Base-by-base conservation (phyloP, 108 stramenopile genomes). In the Pseudonitzschia multiseries region DNA sequence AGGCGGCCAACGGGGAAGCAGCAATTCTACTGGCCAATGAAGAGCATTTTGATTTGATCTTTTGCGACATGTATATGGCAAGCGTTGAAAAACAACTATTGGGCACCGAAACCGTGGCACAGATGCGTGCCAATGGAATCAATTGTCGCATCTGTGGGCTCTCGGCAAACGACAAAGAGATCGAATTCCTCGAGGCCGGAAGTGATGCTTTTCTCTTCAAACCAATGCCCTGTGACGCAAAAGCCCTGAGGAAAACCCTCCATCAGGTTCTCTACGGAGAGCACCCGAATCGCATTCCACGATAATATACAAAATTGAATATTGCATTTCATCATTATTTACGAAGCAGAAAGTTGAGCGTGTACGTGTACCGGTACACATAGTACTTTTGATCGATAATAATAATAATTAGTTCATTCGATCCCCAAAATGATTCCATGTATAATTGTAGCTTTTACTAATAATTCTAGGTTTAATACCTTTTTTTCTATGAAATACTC, bases 41-140 rank as follows among this genome's bases (percentile, higher is more conserved):
- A 54, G 75, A 83, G 21, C 42, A 67, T 2, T 85, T 81, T 63
- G 84, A 81, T 66, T 44, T 85, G 21, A 81, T 85, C 6, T 79
- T 85, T 44, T 48, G 74, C 22, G 84, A 85, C 67, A 76, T 77
- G 72, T 85, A 85, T 72, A 85, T 85, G 84, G 79, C 86, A 4
- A 83, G 81, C 43, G 76, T 84, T 1, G 81, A 87, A 41, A 84
- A 87, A 36, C 83, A 84, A 61, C 71, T 87, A 17, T 56, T 84
- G 31, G 86, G 86, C 60, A 87, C 86, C 4, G 86, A 87, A 65
- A 80, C 86, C 15, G 81, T 76, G 14, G 29, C 33, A 24, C 79
- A 70, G 36, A 26, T 87, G 50, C 75, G 86, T 21, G 61, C 61
- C 17, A 76, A 76, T 31, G 86, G 86, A 6, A 63, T 83, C 27